These are phyloP conservation scores for Dactylonectria estremocensis DNA, from an alignment of 2,329 filamentous ascomycete species.

Conservation along the genomic window DNA sequence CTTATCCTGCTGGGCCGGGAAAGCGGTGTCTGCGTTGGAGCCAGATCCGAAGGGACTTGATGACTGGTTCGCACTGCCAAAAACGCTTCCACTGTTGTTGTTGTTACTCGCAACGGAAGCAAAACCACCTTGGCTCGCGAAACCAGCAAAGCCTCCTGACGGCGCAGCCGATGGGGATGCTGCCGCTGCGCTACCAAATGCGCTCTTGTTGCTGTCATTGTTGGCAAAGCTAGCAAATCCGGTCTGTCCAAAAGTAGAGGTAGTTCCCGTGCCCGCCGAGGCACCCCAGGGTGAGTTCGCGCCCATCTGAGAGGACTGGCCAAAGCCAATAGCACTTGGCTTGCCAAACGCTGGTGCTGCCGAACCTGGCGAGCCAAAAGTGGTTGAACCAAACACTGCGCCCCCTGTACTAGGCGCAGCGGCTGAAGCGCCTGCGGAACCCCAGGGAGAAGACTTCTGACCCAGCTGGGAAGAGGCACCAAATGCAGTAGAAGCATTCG, in stretches of 20 bases:
- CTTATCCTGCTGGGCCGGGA: conserved; percentile 49
- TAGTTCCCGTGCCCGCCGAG: conserved; percentile 40
- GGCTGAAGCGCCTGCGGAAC: conserved; percentile 50
- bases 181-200: conserved; percentile 56
- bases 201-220: conserved; percentile 51
- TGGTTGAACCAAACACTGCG: conserved; percentile 61
- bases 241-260: conserved; percentile 70
- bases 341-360: conserved; percentile 65
- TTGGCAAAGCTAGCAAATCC: conserved; percentile 62
- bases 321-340: conserved; percentile 66
- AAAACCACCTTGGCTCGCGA: conserved; percentile 71
- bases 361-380: conserved; percentile 59
- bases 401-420: conserved; percentile 52
- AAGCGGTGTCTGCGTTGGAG: conserved; percentile 45
- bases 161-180: conserved; percentile 50
- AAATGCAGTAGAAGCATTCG: conserved; percentile 60
- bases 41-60: conserved; percentile 47
- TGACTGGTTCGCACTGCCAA: conserved; percentile 57
- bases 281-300: conserved; percentile 68
- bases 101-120: conserved; percentile 60
- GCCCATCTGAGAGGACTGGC: conserved; percentile 65
- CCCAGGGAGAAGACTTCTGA: conserved; percentile 68
- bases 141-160: conserved; percentile 67
- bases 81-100: conserved; percentile 53
- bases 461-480: conserved; percentile 66